Evolutionary conservation across 1,284 basidiomycete genomes (phyloP), one percentile per base, ranked within the genome.

Genomic region (Apiotrichum montevideense): DNA sequence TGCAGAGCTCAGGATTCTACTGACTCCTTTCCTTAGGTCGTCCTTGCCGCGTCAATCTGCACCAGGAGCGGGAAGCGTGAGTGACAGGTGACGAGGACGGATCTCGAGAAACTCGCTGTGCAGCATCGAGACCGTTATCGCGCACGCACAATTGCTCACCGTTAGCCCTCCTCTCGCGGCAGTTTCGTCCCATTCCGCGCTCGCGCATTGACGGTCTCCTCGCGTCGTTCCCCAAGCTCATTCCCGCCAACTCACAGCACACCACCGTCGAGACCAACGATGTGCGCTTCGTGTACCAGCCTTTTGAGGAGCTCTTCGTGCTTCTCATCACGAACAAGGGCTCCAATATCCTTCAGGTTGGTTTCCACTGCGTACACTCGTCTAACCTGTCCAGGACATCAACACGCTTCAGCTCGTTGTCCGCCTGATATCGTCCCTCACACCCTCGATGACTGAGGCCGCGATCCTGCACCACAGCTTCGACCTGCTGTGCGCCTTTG

Each of bases 231-330:
- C 93, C 95, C 9, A 98, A 97, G 77, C 86, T 98, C 66, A 95
- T 99, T 66, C 92, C 91, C n/a, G 84, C 87, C 60, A 92, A 92
- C 70, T 93, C 90, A 14, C 95, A 98, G 78, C 96, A 98, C 78
- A 99, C 96, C 8, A 92, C 92, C 11, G 87, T 96, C 65, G 92
- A 96, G 78, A 94, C 89, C 0, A 76, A 85, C 50, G 89, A 93
- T 76, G 92, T 95, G 55, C 90, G 96, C 66, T 99, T 94, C 74
- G 95, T 99, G 66, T 99, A 98, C 77, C 93, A 97, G 71, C 95
- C 95, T 0, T 84, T 99, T 51, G 96, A 98, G 75, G 95, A 99
- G 73, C 85, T 98, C 50, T 98, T 97, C 77, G 95, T 98, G 64
- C 84, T 98, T 64, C 83, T 98, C 64, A 95, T 98, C 79, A 98